These are phyloP conservation scores for Coemansia linderi DNA, from an alignment of 371 early-diverging fungal genomes.

Conservation along the genomic window DNA sequence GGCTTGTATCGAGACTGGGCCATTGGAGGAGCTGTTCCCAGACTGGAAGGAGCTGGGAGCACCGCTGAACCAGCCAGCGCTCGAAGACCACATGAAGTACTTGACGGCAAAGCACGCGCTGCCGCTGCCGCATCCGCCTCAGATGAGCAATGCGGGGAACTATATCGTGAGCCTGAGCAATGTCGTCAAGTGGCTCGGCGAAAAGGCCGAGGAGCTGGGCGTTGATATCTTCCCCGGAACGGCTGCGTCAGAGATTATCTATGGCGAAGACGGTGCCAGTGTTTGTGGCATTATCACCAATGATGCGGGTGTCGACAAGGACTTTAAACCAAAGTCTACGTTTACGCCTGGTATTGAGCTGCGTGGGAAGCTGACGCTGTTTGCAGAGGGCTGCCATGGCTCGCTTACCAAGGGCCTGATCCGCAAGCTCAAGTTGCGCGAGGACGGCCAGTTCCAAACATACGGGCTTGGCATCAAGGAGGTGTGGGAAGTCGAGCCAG, in stretches of 20 bases:
- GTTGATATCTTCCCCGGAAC: constrained; percentile 95
- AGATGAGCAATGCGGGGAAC: constrained; percentile 95
- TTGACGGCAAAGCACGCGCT: constrained; percentile 79
- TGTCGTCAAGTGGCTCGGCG: constrained; percentile 95
- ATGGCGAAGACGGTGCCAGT: constrained; percentile 79
- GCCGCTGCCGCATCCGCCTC: constrained; percentile 94
- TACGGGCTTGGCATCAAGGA: constrained; percentile 98
- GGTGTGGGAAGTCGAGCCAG: constrained; percentile 93
- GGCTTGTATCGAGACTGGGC: constrained; percentile 91
- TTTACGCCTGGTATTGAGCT: constrained; percentile 97
- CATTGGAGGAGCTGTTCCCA: constrained; percentile 93
- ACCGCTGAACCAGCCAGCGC: constrained; percentile 88
- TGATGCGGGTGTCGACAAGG: constrained; percentile 92
- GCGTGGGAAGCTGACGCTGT: constrained; percentile 90
- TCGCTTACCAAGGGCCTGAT: constrained; percentile 89
- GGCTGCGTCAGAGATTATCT: constrained; percentile 90
- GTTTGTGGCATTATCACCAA: constrained; percentile 94
- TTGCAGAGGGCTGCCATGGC: constrained; percentile 98
- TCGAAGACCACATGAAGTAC: constrained; percentile 82
- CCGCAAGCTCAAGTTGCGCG: constrained; percentile 82
- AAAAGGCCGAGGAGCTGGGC: constrained; percentile 94
- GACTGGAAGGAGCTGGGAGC: constrained; percentile 95
- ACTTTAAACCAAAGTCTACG: constrained; percentile 85
- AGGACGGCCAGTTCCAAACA: constrained; percentile 68
- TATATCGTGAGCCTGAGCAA: constrained; percentile 94